Percentiles rank a stretch among this genome's conserved stretches.
phyloP scores from a whole-genome alignment of 2,329 filamentous ascomycete species.

The Pseudocercospora vitis region DNA sequence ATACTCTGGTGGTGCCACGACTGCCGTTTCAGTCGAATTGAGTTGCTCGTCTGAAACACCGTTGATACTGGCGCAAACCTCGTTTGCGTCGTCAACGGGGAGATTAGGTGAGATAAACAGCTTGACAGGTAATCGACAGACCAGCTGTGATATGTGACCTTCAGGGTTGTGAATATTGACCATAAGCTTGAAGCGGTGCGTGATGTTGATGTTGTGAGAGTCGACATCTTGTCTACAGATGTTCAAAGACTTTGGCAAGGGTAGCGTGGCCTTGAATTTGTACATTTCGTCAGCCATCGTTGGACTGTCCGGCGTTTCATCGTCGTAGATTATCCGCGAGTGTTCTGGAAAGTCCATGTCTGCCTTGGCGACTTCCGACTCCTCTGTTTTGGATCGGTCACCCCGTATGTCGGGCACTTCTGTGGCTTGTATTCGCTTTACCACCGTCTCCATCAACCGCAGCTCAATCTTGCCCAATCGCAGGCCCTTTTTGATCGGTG shows the following conservation, averaged over 20 bases:
- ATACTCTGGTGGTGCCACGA: constrained; percentile 85
- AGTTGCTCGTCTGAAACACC: constrained; percentile 44
- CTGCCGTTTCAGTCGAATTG: constrained; percentile 55
- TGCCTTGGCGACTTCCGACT: constrained; percentile 42
- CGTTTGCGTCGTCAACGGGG: constrained; percentile 82
- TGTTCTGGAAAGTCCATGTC: constrained; percentile 43
- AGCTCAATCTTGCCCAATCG: constrained; percentile 79
- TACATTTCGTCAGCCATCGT: constrained; percentile 56
- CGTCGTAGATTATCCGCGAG: constrained; percentile 37
- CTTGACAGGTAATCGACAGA: constrained; percentile 84
- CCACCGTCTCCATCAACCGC: constrained; percentile 75
- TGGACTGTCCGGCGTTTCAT: constrained; percentile 43
- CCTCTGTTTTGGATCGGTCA: constrained; percentile 38
- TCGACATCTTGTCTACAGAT: constrained; percentile 88
- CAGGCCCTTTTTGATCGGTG: constrained; percentile 84
- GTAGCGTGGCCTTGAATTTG: constrained; percentile 58
- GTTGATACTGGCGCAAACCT: constrained; percentile 58
- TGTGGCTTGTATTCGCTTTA: constrained; percentile 39
- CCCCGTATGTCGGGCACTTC: constrained; percentile 37
- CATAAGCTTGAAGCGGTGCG: constrained; percentile 88
- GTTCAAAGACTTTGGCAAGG: constrained; percentile 77
- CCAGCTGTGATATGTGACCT: constrained; percentile 88
- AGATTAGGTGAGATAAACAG: constrained; percentile 96
- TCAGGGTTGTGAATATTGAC: constrained; percentile 93
- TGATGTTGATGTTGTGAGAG: constrained; percentile 82